Base-by-base conservation (phyloP, 768 basidiomycete genomes). In the Cystofilobasidium ferigula region DNA sequence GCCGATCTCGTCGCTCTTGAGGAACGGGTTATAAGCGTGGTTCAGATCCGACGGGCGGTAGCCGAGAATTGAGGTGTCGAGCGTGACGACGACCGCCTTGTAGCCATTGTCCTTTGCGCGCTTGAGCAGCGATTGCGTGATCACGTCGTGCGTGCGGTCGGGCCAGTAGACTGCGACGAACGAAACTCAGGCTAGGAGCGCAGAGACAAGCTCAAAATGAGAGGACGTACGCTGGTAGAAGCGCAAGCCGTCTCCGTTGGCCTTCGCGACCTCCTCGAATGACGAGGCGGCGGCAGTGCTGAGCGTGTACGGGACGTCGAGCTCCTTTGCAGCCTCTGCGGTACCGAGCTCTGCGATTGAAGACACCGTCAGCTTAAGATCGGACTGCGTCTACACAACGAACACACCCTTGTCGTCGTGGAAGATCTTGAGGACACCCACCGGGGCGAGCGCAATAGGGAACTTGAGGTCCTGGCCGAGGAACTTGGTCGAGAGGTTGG, bases 41-140 rank as follows among this genome's bases (percentile, higher is more conserved):
- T 82, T 79, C 62, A 89, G 77, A 71, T 89, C 87, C 73, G 85
- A 84, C 4, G 86, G 86, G 3, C 86, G 83, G 86, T 85, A 89
- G 28, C 86, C 87, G 36, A 88, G 74, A 0, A 77, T 61, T 80
- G 84, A 84, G 0, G 86, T 86, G 74, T 90, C 88, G 16, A 89
- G 78, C 0, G 88, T 89, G 69, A 90, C 79, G n/a, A 89, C 82
- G 40, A 89, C 18, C 40, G 84, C 82, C 5, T 78, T 82, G 76
- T 83, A 90, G 20, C 85, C 85, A 62, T 76, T 82, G 1, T 77
- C 79, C 73, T 87, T 86, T 14, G 83, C 85, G 3, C 88, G 82
- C 16, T 78, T 76, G 28, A 90, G 80, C 30, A 89, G 61, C 26
- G 86, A 88, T 38, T 84, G 73, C 0, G 83, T 84, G 28, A 87